Evolutionary conservation across 176 grass and related monocot species (phyloP), one percentile per base, ranked within the genome.

Genomic region (Aechmea fasciata): DNA sequence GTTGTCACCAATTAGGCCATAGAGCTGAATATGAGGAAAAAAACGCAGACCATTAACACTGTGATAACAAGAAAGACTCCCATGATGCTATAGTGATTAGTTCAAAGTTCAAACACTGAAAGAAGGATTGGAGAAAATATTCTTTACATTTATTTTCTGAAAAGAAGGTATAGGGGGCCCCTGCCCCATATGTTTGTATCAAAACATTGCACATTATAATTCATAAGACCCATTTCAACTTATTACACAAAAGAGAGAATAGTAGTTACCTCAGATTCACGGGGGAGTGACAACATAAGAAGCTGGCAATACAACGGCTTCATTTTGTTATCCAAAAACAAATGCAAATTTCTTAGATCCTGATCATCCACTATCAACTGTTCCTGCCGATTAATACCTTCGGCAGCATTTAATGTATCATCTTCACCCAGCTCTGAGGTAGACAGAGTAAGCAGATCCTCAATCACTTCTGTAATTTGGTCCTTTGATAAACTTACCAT

Each of bases 221-320:
- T 41, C 33, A 41, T 41, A 41, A 57, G 14, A 59, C 33, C 57
- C 9, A 29, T 47, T 65, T 65, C 73, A 50, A 17, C 22, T 12
- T n/a, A 66, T 12, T n/a, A 66, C 63, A 52, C 66, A 20, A 66
- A 64, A 49, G 67, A 24, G 62, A 80, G 67, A 26, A 26, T 51
- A 64, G 68, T 9, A 77, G 47, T 71, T 91, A 96, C 92, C 92
- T 91, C 92, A 2, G 68, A 91, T 78, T 96, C 92, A 82, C 62
- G 66, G 80, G 79, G 71, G 71, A 84, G 83, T 78, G 88, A 88
- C n/a, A 81, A 79, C 24, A 53, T 47, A 73, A 96, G 52, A 82
- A 82, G 72, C 62, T 14, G 67, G 13, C 62, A 55, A 69, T 91
- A 86, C 73, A 91, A 77, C 72, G 75, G 79, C 75, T 84, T 91